Evolutionary conservation across 192 early-diverging fungal genomes (phyloP), one percentile per base, ranked within the genome.

Genomic region (Spizellomyces punctatus): DNA sequence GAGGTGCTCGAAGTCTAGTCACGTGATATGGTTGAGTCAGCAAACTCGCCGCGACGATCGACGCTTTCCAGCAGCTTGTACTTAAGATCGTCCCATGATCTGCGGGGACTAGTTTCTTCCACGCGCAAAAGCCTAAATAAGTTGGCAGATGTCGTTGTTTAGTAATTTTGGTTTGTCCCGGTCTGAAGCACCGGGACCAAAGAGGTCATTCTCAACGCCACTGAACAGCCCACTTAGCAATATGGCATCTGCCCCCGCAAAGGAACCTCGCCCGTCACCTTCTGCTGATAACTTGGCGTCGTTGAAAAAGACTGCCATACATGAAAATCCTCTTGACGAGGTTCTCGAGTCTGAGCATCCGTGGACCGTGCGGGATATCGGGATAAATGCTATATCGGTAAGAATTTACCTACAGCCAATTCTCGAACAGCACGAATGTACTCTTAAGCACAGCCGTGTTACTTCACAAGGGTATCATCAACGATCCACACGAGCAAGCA

Each of bases 351-450:
- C 22, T 50, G 81, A 85, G 60, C 76, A 81, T 44, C 81, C 86
- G 6, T 91, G 89, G 89, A 88, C 89, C 44, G 82, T 82, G 17
- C 78, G 78, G 62, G 91, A 94, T 74, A 92, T 94, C 77, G 92
- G 92, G 12, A 87, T 85, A 63, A 92, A 94, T 78, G 89, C 90
- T 69, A 92, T 89, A 58, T 85, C 85, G 55, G 86, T 83, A 56
- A 60, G 66, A 57, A 49, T 63, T 45, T 70, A 64, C 1, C 8
- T 73, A 54, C 14, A 54, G 52, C 52, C 1, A 54, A 21, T 60
- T 4, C 2, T 12, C 9, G 9, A 60, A 8, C 12, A 12, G 27
- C 2, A 61, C 27, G 27, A 22, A 61, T 61, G 59, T 12, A 12
- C 2, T 0, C 27, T 61, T 64, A 14, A 16, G 47, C 63, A 48